A percentile compares a stretch with the other conserved stretches of the same genome.
Conservation (phyloP, 768 basidiomycete species). For the Stropharia rugosoannulata region DNA sequence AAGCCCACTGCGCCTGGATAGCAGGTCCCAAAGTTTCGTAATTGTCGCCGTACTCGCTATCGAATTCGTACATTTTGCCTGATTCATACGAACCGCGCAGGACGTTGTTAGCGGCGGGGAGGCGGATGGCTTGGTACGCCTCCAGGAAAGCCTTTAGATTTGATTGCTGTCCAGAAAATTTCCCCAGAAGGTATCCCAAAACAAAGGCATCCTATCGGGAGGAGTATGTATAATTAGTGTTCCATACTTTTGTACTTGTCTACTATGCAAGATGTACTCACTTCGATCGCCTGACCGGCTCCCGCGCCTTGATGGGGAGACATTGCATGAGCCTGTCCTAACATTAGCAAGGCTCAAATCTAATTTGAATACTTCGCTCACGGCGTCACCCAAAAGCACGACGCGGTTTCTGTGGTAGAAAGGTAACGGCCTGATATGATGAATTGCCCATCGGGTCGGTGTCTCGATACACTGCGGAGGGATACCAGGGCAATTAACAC, state of each 20-base stretch:
- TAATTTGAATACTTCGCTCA: slow-evolving; percentile 14
- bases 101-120: slow-evolving; percentile 34
- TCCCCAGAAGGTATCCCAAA: slow-evolving; percentile 27
- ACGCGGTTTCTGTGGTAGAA: slow-evolving; percentile 37
- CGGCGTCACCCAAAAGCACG: slow-evolving; percentile 47
- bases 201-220: slow-evolving; percentile 39
- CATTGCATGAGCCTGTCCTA: slow-evolving; percentile 44
- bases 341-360: slow-evolving; percentile 2
- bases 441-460: slow-evolving; percentile 43
- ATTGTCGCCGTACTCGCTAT: slow-evolving; percentile 33
- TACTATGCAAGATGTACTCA: slow-evolving; percentile 9
- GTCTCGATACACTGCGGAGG: slow-evolving; percentile 31
- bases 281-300: slow-evolving; percentile 53
- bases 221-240: background rate
- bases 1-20: slow-evolving; percentile 41
- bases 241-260: background rate
- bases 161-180: slow-evolving; percentile 10
- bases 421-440: slow-evolving; percentile 35
- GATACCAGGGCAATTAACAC: background rate
- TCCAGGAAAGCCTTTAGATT: slow-evolving; percentile 22
- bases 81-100: slow-evolving; percentile 29
- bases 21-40: slow-evolving; percentile 36
- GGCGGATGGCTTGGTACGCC: slow-evolving; percentile 32
- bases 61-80: slow-evolving; percentile 38
- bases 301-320: slow-evolving; percentile 48